phyloP scores from a whole-genome alignment of 768 basidiomycete species.

The Favolaschia claudopus region DNA sequence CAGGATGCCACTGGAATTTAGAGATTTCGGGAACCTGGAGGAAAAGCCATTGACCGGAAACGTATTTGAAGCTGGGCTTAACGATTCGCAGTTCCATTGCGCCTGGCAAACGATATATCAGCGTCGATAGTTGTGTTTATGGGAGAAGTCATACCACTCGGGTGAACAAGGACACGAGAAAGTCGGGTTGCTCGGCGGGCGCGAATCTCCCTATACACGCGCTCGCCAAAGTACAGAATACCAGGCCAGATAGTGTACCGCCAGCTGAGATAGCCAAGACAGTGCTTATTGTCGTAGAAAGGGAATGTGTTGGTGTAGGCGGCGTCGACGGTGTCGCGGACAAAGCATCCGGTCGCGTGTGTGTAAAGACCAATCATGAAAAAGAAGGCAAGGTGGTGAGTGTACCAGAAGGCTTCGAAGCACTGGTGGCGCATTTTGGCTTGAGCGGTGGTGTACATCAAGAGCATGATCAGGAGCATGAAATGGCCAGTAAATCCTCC shows the following conservation, averaged over 20 bases:
- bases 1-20: constrained; percentile 90
- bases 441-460: constrained; percentile 93
- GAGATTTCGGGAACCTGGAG: constrained; percentile 89
- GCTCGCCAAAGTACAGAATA: constrained; percentile 87
- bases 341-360: constrained; percentile 94
- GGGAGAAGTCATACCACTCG: constrained; percentile 65
- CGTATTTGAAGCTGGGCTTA: constrained; percentile 93
- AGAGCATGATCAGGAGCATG: constrained; percentile 92
- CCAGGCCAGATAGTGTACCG: constrained; percentile 93
- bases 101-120: constrained; percentile 46
- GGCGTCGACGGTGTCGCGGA: constrained; percentile 80
- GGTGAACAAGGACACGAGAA: constrained; percentile 88
- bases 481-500: constrained; percentile 94
- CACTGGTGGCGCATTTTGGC: constrained; percentile 86
- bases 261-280: constrained; percentile 93
- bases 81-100: constrained; percentile 95
- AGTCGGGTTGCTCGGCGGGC: constrained; percentile 79
- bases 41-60: constrained; percentile 91
- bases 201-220: constrained; percentile 84
- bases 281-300: constrained; percentile 85
- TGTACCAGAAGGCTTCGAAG: constrained; percentile 98
- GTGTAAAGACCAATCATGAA: constrained; percentile 92
- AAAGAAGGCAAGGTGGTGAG: constrained; percentile 93
- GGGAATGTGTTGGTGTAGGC: constrained; percentile 77
- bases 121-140: not conserved